Conservation (phyloP, 345 rosid species). For the Dipteronia sinensis region DNA sequence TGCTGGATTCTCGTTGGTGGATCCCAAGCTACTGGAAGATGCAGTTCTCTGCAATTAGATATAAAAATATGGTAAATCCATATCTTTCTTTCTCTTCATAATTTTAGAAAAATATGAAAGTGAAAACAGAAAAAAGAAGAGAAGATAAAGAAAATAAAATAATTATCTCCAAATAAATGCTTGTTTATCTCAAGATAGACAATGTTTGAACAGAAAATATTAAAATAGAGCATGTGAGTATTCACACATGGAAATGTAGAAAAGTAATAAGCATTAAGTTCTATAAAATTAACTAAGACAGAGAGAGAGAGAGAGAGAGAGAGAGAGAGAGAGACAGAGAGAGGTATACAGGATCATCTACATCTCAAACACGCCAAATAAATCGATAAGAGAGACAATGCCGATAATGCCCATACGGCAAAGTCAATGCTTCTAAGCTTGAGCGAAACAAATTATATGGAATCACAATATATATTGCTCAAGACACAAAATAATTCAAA, state of each 20-base stretch:
- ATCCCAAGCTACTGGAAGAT: conserved; percentile 65
- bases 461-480: neutral
- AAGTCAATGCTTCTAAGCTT: neutral
- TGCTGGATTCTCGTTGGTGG: conserved; percentile 56
- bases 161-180: neutral
- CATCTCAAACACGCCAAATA: neutral
- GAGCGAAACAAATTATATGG: neutral
- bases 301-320: neutral
- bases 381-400: neutral
- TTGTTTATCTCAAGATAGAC: neutral
- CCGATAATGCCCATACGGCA: neutral
- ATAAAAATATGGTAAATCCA: conserved; percentile 23
- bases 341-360: neutral
- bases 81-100: conserved; percentile 8
- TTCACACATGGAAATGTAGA: neutral
- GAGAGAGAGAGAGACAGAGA: neutral
- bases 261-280: neutral
- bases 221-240: neutral
- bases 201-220: neutral
- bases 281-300: neutral
- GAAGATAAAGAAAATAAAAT: neutral
- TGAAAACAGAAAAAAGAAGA: neutral
- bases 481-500: neutral
- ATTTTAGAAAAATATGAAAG: neutral
- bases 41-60: conserved; percentile 63